phyloP scores from a whole-genome alignment of 2,329 filamentous ascomycete species.

The Laburnicola sp. region DNA sequence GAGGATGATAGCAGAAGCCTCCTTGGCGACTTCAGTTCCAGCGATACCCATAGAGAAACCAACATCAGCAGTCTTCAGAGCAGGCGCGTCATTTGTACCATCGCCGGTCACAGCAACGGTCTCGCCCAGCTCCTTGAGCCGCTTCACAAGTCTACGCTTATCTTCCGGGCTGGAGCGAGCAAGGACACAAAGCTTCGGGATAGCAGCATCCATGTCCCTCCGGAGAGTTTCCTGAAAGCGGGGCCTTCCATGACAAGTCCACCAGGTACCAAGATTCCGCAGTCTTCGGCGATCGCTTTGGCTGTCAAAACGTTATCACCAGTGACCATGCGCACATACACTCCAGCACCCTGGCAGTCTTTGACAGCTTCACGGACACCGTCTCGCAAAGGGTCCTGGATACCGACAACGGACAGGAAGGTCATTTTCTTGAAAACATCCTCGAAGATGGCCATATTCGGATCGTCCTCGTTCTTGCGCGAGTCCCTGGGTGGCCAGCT shows the following conservation, averaged over 20 bases:
- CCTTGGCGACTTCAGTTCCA: slow-evolving; percentile 78
- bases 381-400: slow-evolving; percentile 76
- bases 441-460: slow-evolving; percentile 65
- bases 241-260: slow-evolving; percentile 78
- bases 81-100: slow-evolving; percentile 78
- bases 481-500: slow-evolving; percentile 74
- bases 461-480: slow-evolving; percentile 62
- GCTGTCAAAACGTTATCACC: slow-evolving; percentile 81
- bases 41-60: slow-evolving; percentile 82
- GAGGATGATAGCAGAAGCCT: slow-evolving; percentile 79
- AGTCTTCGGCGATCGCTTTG: slow-evolving; percentile 76
- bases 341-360: slow-evolving; percentile 74
- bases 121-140: slow-evolving; percentile 68
- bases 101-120: slow-evolving; percentile 81
- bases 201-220: slow-evolving; percentile 58
- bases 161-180: slow-evolving; percentile 71
- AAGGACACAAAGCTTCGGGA: slow-evolving; percentile 67
- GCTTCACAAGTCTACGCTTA: slow-evolving; percentile 66
- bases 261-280: slow-evolving; percentile 71
- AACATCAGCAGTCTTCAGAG: slow-evolving; percentile 75
- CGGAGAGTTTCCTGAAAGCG: slow-evolving; percentile 73
- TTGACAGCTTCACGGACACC: slow-evolving; percentile 74
- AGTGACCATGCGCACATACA: slow-evolving; percentile 82
- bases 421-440: slow-evolving; percentile 72
- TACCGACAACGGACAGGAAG: slow-evolving; percentile 74